Evolutionary conservation across 495 filamentous ascomycete species (phyloP).

Genomic region (Penicillium tannophilum): DNA sequence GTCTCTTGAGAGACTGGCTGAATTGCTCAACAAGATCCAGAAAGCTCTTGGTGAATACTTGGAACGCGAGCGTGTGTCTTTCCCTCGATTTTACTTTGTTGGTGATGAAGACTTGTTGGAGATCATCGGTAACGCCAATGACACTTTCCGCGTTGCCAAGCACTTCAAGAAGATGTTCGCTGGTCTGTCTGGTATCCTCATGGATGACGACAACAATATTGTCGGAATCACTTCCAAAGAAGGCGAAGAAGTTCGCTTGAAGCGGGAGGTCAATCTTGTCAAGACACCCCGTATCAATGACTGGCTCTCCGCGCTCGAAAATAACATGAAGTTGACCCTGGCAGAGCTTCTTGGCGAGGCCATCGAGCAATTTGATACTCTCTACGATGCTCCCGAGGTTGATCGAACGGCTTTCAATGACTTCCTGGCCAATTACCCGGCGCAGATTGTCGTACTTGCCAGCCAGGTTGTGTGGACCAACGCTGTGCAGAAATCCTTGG

Average conservation of each 20-base stretch:
- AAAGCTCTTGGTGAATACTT: constrained; percentile 98
- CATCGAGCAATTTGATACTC: constrained; percentile 65
- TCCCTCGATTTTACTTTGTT: constrained; percentile 98
- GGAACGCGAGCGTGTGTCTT: constrained; percentile 93
- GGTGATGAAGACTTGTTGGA: constrained; percentile 98
- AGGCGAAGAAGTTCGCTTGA: constrained; percentile 84
- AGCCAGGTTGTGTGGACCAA: constrained; percentile 95
- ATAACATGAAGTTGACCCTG: constrained; percentile 89
- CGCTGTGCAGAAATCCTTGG: constrained; percentile 73
- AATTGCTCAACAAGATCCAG: constrained; percentile 97
- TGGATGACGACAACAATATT: constrained; percentile 88
- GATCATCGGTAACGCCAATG: constrained; percentile 99
- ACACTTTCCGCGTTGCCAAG: constrained; percentile 91
- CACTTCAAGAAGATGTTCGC: constrained; percentile 99
- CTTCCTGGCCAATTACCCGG: constrained; percentile 81
- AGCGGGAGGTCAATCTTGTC: constrained; percentile 84
- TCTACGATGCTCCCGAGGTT: constrained; percentile 68
- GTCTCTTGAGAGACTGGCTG: constrained; percentile 88
- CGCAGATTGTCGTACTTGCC: constrained; percentile 92
- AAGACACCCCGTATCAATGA: constrained; percentile 97
- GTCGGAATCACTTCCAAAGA: constrained; percentile 94
- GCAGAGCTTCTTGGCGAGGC: constrained; percentile 90
- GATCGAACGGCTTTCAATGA: constrained; percentile 67
- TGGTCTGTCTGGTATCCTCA: constrained; percentile 82
- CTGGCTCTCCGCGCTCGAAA: constrained; percentile 89